phyloP scores from a whole-genome alignment of 2,329 filamentous ascomycete species.

The Stemphylium vesicarium region DNA sequence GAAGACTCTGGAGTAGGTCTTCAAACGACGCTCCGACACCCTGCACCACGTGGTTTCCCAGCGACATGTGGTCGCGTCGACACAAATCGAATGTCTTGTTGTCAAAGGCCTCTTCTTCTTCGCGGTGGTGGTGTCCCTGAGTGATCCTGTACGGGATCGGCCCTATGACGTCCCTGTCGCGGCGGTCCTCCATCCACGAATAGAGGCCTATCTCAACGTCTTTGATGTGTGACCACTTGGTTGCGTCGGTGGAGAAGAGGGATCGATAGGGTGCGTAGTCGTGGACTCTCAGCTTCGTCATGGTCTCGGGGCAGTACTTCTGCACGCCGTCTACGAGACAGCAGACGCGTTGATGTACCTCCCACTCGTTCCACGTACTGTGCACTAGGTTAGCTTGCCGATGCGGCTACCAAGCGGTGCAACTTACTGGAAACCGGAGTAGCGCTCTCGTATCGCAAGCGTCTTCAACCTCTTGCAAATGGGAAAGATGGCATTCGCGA shows the following conservation, averaged over 20 bases:
- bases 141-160: conserved; percentile 44
- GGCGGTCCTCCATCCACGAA: conserved; percentile 45
- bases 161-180: conserved; percentile 42
- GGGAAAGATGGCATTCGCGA: conserved; percentile 44
- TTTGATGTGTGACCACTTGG: conserved; percentile 39
- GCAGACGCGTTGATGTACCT: conserved; percentile 47
- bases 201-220: conserved; percentile 43
- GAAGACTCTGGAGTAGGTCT: conserved; percentile 40
- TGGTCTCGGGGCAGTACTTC: conserved; percentile 36
- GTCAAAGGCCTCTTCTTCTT: conserved; percentile 46
- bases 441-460: conserved; percentile 42
- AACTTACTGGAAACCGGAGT: conserved; percentile 42
- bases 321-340: conserved; percentile 44
- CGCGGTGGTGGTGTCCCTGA: conserved; percentile 41
- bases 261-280: conserved; percentile 46
- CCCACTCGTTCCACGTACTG: conserved; percentile 47
- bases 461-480: conserved; percentile 40
- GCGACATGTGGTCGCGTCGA: conserved; percentile 42
- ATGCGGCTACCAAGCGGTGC: not conserved
- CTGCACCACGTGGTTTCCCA: conserved; percentile 44
- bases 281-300: conserved; percentile 43
- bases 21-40: conserved; percentile 43
- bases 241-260: conserved; percentile 42
- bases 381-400: conserved; percentile 10
- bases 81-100: conserved; percentile 44